A percentile compares a stretch with the other conserved stretches of the same genome.
Evolutionary conservation across 352 stramenopile genomes (phyloP).

Genomic region (Pythium brassicae): DNA sequence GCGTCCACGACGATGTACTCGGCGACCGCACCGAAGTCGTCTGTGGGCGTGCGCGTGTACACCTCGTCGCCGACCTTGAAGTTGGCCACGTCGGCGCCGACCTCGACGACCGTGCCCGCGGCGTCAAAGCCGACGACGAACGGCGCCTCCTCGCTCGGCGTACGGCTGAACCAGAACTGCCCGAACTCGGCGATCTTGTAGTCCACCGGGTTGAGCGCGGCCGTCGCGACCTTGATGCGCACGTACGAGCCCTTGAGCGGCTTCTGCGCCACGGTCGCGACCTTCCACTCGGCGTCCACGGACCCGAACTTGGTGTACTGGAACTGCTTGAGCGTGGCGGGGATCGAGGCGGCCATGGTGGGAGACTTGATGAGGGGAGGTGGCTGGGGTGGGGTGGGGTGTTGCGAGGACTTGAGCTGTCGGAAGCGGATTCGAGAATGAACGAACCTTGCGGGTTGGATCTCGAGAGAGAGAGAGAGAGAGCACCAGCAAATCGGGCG

Average conservation of each 20-base stretch:
- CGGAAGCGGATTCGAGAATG: constrained; percentile 1
- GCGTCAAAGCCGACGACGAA: constrained; percentile 61
- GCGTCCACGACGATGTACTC: constrained; percentile 12
- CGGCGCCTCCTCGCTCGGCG: constrained; percentile 23
- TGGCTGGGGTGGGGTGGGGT: neutral
- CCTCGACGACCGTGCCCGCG: constrained; percentile 50
- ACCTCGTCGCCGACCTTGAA: constrained; percentile 61
- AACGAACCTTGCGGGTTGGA: too few species aligned
- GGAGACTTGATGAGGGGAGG: too few species aligned
- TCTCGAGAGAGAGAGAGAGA: too few species aligned
- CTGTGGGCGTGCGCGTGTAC: constrained; percentile 12
- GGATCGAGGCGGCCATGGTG: constrained; percentile 11
- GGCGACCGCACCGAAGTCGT: constrained; percentile 5
- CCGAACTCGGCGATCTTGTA: constrained; percentile 47
- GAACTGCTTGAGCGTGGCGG: constrained; percentile 7
- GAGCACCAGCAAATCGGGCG: too few species aligned
- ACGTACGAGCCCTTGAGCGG: constrained; percentile 28
- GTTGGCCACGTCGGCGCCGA: constrained; percentile 32
- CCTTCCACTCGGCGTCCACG: constrained; percentile 11
- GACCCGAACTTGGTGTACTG: constrained; percentile 4
- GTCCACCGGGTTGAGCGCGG: constrained; percentile 65
- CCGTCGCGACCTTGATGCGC: constrained; percentile 52
- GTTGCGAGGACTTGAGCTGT: constrained; percentile 1
- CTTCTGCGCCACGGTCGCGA: constrained; percentile 10
- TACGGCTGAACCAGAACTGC: constrained; percentile 22